A percentile compares a stretch with the other conserved stretches of the same genome.
Conservation (phyloP, 495 filamentous ascomycete genomes). For the Annulohypoxylon maeteangense region DNA sequence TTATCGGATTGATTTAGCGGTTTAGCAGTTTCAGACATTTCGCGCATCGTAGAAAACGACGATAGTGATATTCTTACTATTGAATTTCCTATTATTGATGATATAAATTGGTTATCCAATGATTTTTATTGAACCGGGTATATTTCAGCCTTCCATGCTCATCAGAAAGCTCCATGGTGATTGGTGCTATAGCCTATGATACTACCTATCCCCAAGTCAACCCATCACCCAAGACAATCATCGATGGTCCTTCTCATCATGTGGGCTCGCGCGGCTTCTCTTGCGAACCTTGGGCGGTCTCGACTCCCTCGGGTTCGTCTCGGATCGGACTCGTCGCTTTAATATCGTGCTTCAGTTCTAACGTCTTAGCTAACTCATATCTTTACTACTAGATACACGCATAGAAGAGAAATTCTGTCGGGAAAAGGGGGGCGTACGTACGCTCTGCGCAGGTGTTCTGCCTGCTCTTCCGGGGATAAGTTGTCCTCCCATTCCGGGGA, state of each 20-base stretch:
- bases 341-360: constrained; percentile 18
- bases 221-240: background rate
- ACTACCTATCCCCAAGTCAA: background rate
- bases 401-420: background rate
- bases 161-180: background rate
- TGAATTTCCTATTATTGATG: too few species aligned
- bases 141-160: too few species aligned
- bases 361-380: background rate
- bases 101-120: too few species aligned
- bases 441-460: constrained; percentile 27
- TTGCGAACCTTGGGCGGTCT: constrained; percentile 32
- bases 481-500: constrained; percentile 21
- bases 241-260: background rate
- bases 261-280: background rate
- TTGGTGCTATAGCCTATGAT: background rate
- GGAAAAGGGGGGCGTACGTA: constrained; percentile 22
- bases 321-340: constrained; percentile 25
- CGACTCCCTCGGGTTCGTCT: constrained; percentile 29
- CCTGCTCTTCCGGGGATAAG: constrained; percentile 26
- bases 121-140: too few species aligned
- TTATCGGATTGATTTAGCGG: too few species aligned
- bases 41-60: too few species aligned
- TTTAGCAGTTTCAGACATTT: too few species aligned
- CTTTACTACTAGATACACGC: background rate
- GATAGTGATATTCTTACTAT: too few species aligned